Base-by-base conservation (phyloP, 2,329 filamentous ascomycete genomes). In the Fusarium sp. region DNA sequence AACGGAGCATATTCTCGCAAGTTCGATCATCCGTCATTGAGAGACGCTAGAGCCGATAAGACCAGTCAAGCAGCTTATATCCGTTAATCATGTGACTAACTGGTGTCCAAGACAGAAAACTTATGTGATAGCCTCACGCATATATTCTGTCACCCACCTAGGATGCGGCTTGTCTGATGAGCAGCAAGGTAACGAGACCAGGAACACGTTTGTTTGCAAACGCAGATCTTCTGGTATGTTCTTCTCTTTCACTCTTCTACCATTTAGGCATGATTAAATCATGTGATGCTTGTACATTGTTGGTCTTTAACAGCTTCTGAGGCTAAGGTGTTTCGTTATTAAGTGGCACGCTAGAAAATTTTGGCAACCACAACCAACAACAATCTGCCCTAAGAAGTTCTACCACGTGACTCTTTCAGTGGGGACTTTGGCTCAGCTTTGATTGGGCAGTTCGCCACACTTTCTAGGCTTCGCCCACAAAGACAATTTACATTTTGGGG, bases 401-500 rank as follows among this genome's bases (percentile, higher is more conserved):
- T 26, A 15, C 30, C 48, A 51, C 48, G 48, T 51, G 48, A 51
- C 48, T 22, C 13, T 35, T 8, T 4, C 2, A 20, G 31, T 51
- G 48, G 48, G 10, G 48, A 26, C 18, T 35, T 22, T 22, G n/a
- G 13, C 13, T 33, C 35, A 22, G 9, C 22, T 39, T 54, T 54
- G 50, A 54, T 54, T 54, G 50, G 50, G 18, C 35, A 39, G 33
- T 39, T 54, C 50, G 50, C 50, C 50, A 54, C 50, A 54, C 50
- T 54, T 54, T 54, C 50, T 54, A 54, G 24, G 50, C 50, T 54
- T 54, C 33, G 50, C 50, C 81, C 82, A 82, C 81, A 82, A 81
- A 82, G 80, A 82, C 51, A 42, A 83, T 80, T 82, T 79, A 80
- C 81, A 80, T 82, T 82, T 81, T 76, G 81, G 81, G 81, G 81